Percentiles rank a stretch among this genome's conserved stretches.
These are phyloP conservation scores for Emmonsiellopsis sp. DNA, from an alignment of 2,329 filamentous ascomycete species.

Conservation along the genomic window DNA sequence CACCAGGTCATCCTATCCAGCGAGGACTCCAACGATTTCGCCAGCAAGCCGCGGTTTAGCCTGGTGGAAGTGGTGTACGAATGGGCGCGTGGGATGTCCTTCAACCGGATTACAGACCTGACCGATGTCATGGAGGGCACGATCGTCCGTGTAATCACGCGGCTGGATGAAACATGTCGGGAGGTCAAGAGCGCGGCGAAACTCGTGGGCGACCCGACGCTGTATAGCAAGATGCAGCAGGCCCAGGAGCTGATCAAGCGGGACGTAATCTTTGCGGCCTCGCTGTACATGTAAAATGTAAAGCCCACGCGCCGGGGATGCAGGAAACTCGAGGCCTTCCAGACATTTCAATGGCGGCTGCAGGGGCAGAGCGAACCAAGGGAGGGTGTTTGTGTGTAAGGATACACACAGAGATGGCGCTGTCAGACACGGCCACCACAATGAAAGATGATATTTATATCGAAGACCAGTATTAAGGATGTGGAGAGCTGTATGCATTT, in stretches of 20 bases:
- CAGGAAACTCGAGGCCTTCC: too few species aligned
- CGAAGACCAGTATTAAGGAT: neutral
- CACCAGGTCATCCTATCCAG: constrained; percentile 86
- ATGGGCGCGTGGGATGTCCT: constrained; percentile 95
- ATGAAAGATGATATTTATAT: neutral
- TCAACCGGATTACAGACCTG: constrained; percentile 92
- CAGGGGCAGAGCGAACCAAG: neutral
- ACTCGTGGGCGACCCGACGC: constrained; percentile 83
- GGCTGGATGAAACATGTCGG: constrained; percentile 89
- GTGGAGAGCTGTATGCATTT: neutral
- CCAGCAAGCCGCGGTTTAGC: constrained; percentile 76
- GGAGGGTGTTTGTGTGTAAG: neutral
- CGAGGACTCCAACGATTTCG: constrained; percentile 89
- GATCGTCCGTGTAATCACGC: constrained; percentile 88
- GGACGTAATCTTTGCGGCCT: constrained; percentile 84
- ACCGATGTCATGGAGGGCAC: constrained; percentile 96
- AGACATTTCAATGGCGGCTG: neutral
- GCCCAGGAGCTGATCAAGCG: constrained; percentile 97
- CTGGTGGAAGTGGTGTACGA: constrained; percentile 97
- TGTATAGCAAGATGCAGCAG: constrained; percentile 94
- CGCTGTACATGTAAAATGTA: constrained; percentile 65
- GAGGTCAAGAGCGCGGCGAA: constrained; percentile 96
- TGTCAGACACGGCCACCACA: neutral
- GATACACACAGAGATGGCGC: neutral
- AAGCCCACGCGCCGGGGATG: neutral